Evolutionary conservation across 2,329 filamentous ascomycete species (phyloP), one percentile per base, ranked within the genome.

Genomic region (Microsporum canis): DNA sequence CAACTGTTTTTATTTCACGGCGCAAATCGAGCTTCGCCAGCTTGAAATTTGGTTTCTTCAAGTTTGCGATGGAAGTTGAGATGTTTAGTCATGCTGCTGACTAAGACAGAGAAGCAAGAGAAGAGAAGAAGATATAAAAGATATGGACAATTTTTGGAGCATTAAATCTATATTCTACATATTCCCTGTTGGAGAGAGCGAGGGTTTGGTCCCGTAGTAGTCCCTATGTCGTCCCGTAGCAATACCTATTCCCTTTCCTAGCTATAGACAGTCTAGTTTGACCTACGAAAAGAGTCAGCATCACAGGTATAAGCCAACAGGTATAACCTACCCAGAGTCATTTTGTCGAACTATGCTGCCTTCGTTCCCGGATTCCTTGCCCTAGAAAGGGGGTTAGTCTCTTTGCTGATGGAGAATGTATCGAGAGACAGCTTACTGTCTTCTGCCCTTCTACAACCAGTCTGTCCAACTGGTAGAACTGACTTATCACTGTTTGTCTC

Each of bases 401-500:
- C 27, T 33, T 14, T 56, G 45, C 36, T 17, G 12, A 36, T 56
- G 23, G 31, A 39, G 31, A 56, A 5, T 60, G 45, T 31, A 27
- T 8, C 27, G 43, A 47, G 49, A 41, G 29, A 8, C 33, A 63
- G 77, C 82, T 66, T 81, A 89, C 87, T 69, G 87, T 84, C 73
- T 89, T 87, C 62, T 89, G 87, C 17, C 88, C 88, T 76, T 99
- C 94, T 0, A 99, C 89, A 12, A 99, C 94, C 75, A 99, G 82
- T 71, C 85, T 82, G 71, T 97, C 91, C 64, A 95, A 75, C 76
- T 96, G 88, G 78, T 89, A 97, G 77, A 97, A 97, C 72, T 95
- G 89, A 72, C 91, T 95, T 71, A 99, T 84, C 58, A 94, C 82
- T 8, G 92, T 95, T 87, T 97, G 94, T 72, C 94, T 87, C 94